Base-by-base conservation (phyloP, 257 asterid species). In the Primulina eburnea region DNA sequence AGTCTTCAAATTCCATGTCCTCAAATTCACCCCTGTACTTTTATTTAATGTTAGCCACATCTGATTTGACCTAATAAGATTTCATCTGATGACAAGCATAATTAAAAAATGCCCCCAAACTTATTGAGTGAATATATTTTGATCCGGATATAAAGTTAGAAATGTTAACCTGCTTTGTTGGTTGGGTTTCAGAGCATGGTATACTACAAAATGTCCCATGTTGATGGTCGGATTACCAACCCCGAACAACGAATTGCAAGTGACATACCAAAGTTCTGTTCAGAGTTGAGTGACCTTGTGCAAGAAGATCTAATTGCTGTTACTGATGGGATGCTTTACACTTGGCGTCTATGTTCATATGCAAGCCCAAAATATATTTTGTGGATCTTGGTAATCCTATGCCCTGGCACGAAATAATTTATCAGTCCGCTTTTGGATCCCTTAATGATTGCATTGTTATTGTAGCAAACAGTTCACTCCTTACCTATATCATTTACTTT, bases 161-260 rank as follows among this genome's bases (percentile, higher is more conserved):
- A 33, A 70, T 73, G 24, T 65, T 68, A 69, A 60, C 61, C 38
- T 50, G 5, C 20, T 64, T 60, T 77, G 26, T 70, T 77, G 33
- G 69, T 52, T 59, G 72, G 33, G 37, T 71, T 85, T 73, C 87
- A 94, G 99, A 86, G 92, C 79, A 94, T 94, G 99, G 99, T 83
- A 60, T 94, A 94, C 83, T 94, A 94, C 90, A 94, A 94, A 79
- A 74, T 94, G 76, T 89, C 99, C 67, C 99, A 94, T 81, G 99
- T 94, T 73, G 99, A 94, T 81, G 93, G 97, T 40, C 92, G 97
- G 69, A 94, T 94, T 76, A 83, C 86, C 78, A 89, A 86, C 72
- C 99, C 99, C 3, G 99, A 94, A 71, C 99, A 94, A 78, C 82
- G 96, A 83, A 91, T 94, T 79, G 97, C 96, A 60, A 94, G 99